phyloP scores from a whole-genome alignment of 257 asterid genomes.

The Penstemon davidsonii region DNA sequence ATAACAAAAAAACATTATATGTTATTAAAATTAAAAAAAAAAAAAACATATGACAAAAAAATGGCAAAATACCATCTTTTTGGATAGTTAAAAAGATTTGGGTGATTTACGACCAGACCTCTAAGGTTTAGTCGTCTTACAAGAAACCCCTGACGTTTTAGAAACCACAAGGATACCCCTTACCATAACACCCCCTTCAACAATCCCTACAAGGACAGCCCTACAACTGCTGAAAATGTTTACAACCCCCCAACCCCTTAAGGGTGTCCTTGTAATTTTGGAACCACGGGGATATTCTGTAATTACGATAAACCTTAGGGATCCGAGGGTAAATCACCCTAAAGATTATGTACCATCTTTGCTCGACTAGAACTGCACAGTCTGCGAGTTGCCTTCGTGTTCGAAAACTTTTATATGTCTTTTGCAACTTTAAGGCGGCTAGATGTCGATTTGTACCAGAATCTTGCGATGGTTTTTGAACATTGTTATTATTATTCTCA shows the following conservation, averaged over 20 bases:
- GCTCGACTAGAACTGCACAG: slow-evolving; percentile 86
- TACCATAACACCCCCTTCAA: too few relatives aligned
- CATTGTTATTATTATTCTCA: slow-evolving; percentile 22
- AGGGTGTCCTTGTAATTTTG: too few relatives aligned
- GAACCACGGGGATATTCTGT: too few relatives aligned
- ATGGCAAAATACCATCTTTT: background rate
- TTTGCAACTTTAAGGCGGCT: slow-evolving; percentile 77
- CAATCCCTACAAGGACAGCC: too few relatives aligned
- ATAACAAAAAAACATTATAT: slow-evolving; percentile 24
- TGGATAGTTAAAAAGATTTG: background rate
- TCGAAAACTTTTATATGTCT: slow-evolving; percentile 80
- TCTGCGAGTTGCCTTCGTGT: slow-evolving; percentile 82
- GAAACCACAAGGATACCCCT: too few relatives aligned
- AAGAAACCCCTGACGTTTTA: too few relatives aligned
- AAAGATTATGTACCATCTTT: slow-evolving; percentile 55
- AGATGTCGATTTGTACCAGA: slow-evolving; percentile 37
- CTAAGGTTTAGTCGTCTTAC: too few relatives aligned
- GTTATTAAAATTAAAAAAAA: background rate
- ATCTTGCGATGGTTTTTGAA: slow-evolving; percentile 17
- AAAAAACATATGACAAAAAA: background rate
- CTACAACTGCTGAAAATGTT: too few relatives aligned
- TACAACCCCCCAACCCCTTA: too few relatives aligned
- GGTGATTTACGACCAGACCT: too few relatives aligned
- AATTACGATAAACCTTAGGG: too few relatives aligned
- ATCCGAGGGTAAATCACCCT: too few relatives aligned